Evolutionary conservation across 1,139 yeast genomes (phyloP), one percentile per base, ranked within the genome.

Genomic region (Kluyveromyces marxianus): DNA sequence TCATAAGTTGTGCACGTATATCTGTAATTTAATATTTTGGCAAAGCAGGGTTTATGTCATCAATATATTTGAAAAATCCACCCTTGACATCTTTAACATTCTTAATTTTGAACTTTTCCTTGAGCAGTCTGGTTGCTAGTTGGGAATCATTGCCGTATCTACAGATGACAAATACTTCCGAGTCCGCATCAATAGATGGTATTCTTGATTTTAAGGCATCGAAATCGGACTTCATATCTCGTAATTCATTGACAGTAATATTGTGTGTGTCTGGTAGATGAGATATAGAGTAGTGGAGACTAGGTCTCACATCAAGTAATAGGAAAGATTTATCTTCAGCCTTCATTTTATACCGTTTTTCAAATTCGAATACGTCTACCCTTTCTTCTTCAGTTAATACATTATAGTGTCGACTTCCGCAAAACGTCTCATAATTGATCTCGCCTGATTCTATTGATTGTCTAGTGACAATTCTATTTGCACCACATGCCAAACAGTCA

Each of bases 61-160:
- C 72, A 46, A 85, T 74, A 88, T 96, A 92, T 54, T 71, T 73
- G 48, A 74, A 70, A 32, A 89, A 67, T 0, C 98, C 98, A 1
- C 97, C 97, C 10, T 63, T 69, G 4, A 92, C 70, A 60, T 92
- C 97, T 47, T 69, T 72, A 0, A 77, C 88, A 14, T 77, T 67
- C 0, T 59, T 48, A 26, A 74, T 66, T 0, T 79, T 79, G 46
- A 76, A 67, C 3, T 70, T 66, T 10, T 75, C 78, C 42, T 72
- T 68, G 42, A 92, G 63, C 41, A 72, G 67, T 49, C 71, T 66
- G 0, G 86, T 80, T 0, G 96, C 95, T 24, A 79, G 65, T 57
- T 87, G 92, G 0, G 97, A 90, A 62, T 92, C 97, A 62, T 88
- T 89, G 4, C 99, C 99, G 60, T 72, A 81, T 35, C 97, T 74